Percentiles rank a stretch among this genome's conserved stretches.
Conservation (phyloP, 2,329 filamentous ascomycete genomes). For the Pseudogymnoascus sp. region DNA sequence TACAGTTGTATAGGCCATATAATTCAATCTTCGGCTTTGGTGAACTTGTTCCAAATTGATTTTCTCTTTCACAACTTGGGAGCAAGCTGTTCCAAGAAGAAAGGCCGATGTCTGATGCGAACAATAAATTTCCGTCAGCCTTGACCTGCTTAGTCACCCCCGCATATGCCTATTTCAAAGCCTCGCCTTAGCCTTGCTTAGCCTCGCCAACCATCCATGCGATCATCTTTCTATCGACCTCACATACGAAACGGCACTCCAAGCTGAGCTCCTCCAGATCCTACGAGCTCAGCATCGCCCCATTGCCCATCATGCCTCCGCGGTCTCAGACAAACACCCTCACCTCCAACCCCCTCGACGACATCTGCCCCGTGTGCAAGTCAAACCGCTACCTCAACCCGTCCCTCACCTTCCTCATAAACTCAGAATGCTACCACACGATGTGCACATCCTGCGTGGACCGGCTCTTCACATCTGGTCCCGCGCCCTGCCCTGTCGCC, state of each 20-base stretch:
- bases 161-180: conserved; percentile 9
- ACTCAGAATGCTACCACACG: conserved; percentile 97
- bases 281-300: not conserved
- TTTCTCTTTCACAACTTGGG: not conserved
- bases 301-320: not conserved
- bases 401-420: conserved; percentile 90
- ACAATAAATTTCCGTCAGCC: conserved; percentile 8
- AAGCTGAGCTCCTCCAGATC: not conserved
- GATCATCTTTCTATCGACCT: not conserved
- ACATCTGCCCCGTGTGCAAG: conserved; percentile 96
- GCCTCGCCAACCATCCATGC: not conserved
- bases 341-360: conserved; percentile 28
- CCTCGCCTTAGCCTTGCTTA: conserved; percentile 9
- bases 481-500: conserved; percentile 84
- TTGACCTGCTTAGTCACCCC: conserved; percentile 10
- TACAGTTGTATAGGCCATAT: not conserved
- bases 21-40: not conserved
- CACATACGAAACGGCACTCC: not conserved
- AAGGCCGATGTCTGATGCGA: not conserved
- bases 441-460: conserved; percentile 97
- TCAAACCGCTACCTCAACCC: conserved; percentile 91
- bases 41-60: not conserved
- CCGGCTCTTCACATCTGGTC: conserved; percentile 85
- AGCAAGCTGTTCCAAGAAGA: not conserved
- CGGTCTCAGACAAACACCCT: not conserved